phyloP scores from a whole-genome alignment of 192 early-diverging fungal species.

The Backusella westeae region DNA sequence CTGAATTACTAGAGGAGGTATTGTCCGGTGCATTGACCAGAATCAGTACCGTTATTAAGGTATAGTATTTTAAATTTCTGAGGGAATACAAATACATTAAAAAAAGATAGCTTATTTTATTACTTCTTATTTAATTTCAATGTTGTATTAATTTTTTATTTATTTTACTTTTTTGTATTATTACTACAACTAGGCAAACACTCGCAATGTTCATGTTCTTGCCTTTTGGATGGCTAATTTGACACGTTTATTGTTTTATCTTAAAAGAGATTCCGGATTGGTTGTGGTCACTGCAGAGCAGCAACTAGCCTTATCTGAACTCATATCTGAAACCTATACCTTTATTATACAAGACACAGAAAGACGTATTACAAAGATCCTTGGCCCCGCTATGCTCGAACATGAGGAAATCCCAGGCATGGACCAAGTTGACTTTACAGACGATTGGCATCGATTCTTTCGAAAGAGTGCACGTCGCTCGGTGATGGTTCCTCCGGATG shows the following conservation, averaged over 20 bases:
- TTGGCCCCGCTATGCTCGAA: conserved; percentile 66
- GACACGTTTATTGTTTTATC: conserved; percentile 77
- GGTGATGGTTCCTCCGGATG: not conserved
- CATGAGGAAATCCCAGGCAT: conserved; percentile 74
- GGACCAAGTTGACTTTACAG: conserved; percentile 57
- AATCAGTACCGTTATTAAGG: conserved; percentile 57
- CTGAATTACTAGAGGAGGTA: conserved; percentile 72
- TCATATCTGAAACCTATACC: conserved; percentile 70
- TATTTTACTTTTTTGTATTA: not conserved
- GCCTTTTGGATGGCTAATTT: conserved; percentile 89
- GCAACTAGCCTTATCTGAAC: conserved; percentile 77
- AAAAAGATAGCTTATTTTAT: not conserved
- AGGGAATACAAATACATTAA: not conserved
- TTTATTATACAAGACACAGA: conserved; percentile 64
- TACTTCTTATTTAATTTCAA: not conserved
- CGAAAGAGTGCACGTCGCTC: conserved; percentile 27
- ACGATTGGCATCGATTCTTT: conserved; percentile 59
- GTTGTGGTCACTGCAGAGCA: conserved; percentile 63
- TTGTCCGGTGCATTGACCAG: conserved; percentile 56
- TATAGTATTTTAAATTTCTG: conserved; percentile 17
- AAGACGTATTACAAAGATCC: conserved; percentile 57
- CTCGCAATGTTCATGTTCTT: conserved; percentile 58
- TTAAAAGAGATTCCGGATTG: conserved; percentile 84
- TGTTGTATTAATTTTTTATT: not conserved
- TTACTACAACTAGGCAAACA: conserved; percentile 35